Conservation (phyloP, 2,329 filamentous ascomycete genomes). For the Botrytis elliptica region DNA sequence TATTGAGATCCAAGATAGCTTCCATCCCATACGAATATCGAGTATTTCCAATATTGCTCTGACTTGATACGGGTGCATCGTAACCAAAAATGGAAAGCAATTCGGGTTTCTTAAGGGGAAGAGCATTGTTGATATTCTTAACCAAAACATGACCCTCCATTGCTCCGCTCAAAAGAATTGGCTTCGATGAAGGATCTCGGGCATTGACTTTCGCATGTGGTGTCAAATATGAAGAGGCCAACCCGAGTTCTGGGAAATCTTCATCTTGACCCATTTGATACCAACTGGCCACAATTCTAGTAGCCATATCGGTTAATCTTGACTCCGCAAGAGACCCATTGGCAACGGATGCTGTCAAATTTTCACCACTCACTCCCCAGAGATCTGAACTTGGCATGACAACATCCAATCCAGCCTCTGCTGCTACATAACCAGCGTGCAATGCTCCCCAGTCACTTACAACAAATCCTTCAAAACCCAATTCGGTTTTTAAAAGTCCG, state of each 20-base stretch:
- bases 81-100: constrained; percentile 61
- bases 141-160: constrained; percentile 63
- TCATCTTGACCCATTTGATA: constrained; percentile 58
- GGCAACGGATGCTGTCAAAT: constrained; percentile 53
- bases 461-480: constrained; percentile 79
- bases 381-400: constrained; percentile 29
- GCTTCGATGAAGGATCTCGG: constrained; percentile 45
- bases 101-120: constrained; percentile 51
- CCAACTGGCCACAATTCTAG: constrained; percentile 56
- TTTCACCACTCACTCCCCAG: constrained; percentile 28
- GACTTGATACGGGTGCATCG: constrained; percentile 43
- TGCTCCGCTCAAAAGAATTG: constrained; percentile 43
- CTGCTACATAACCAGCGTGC: constrained; percentile 72
- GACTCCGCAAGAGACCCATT: constrained; percentile 50
- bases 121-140: constrained; percentile 56
- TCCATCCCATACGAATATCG: neutral
- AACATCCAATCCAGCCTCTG: constrained; percentile 79
- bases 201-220: constrained; percentile 56
- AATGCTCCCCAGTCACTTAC: constrained; percentile 87
- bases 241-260: constrained; percentile 45
- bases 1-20: neutral
- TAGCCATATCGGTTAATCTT: constrained; percentile 63
- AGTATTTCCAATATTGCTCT: neutral
- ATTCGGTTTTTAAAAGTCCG: constrained; percentile 76
- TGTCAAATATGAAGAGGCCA: constrained; percentile 49